Percentiles rank a stretch among this genome's conserved stretches.
Conservation (phyloP, 169 alveolate species). For the Plasmodium billcollinsi region DNA sequence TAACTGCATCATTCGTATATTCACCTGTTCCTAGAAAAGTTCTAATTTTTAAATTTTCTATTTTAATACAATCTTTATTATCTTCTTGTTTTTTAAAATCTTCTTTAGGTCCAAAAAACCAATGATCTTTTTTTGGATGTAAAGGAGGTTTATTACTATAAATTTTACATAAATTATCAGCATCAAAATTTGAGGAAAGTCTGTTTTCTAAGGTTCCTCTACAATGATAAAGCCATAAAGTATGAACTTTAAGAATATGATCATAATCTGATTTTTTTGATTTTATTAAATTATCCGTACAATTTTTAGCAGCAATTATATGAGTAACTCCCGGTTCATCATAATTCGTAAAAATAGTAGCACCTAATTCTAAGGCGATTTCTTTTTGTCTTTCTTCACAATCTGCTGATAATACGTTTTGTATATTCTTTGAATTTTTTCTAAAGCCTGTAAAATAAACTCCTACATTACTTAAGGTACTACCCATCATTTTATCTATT, state of each 20-base stretch:
- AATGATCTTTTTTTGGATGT: slow-evolving; percentile 92
- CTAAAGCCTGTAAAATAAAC: slow-evolving; percentile 92
- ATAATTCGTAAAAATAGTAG: slow-evolving; percentile 85
- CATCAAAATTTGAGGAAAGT: slow-evolving; percentile 87
- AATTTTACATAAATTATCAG: slow-evolving; percentile 90
- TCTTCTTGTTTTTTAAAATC: slow-evolving; percentile 78
- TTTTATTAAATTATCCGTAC: slow-evolving; percentile 90
- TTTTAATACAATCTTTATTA: slow-evolving; percentile 76
- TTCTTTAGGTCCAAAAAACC: slow-evolving; percentile 85
- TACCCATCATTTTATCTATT: slow-evolving; percentile 85
- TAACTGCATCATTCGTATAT: slow-evolving; percentile 90
- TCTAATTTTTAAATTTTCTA: slow-evolving; percentile 84
- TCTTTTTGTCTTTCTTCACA: slow-evolving; percentile 92
- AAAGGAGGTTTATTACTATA: slow-evolving; percentile 90
- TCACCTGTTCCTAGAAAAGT: slow-evolving; percentile 90
- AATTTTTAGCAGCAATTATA: slow-evolving; percentile 92
- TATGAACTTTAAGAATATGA: slow-evolving; percentile 90
- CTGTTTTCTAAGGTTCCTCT: slow-evolving; percentile 90
- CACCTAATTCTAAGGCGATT: slow-evolving; percentile 91
- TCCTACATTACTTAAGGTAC: slow-evolving; percentile 87
- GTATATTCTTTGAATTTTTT: slow-evolving; percentile 88
- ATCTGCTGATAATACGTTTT: slow-evolving; percentile 88
- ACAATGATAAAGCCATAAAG: slow-evolving; percentile 93
- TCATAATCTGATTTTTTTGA: slow-evolving; percentile 84
- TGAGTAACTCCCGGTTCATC: slow-evolving; percentile 90